Conservation (phyloP, 106 monocot species). For the Acorus gramineus region DNA sequence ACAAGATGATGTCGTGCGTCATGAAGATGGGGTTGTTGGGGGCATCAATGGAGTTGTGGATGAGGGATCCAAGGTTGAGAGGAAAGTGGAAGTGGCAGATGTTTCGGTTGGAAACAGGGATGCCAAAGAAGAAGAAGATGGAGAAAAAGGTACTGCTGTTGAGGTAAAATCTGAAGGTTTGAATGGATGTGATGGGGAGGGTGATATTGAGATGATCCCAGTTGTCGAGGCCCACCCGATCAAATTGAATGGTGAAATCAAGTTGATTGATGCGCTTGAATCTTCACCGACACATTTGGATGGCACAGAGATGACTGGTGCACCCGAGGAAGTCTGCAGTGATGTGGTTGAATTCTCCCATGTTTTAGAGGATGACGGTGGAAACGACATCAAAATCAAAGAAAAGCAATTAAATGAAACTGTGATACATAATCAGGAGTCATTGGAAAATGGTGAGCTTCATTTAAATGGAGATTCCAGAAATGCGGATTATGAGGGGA, state of each 20-base stretch:
- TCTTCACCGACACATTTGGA: background rate
- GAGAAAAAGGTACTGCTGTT: conserved; percentile 1
- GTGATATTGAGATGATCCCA: no score
- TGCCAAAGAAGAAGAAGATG: background rate
- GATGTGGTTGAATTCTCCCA: background rate
- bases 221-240: no score
- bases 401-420: no score
- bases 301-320: background rate
- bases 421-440: background rate
- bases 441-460: background rate
- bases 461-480: background rate
- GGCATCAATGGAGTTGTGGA: background rate
- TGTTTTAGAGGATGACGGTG: no score
- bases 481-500: background rate
- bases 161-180: background rate
- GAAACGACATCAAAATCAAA: no score
- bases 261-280: background rate
- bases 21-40: background rate
- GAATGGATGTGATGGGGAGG: background rate
- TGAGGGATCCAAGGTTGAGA: background rate
- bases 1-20: background rate
- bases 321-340: background rate
- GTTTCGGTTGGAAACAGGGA: conserved; percentile 11
- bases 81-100: conserved; percentile 1
- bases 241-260: background rate